Conservation (phyloP, 345 rosid genomes). For the Trapa bicornis region DNA sequence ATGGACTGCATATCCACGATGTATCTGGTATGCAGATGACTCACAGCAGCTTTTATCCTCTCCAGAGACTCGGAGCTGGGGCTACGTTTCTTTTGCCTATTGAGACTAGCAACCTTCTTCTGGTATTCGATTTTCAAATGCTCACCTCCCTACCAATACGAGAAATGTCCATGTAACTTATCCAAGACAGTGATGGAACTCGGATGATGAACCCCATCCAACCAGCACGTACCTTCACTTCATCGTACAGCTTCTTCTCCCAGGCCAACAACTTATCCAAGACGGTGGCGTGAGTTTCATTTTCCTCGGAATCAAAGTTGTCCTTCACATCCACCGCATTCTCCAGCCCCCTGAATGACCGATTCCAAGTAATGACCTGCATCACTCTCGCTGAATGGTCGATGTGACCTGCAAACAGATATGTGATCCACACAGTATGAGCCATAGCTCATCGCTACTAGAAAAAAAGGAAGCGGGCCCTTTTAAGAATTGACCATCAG, state of each 20-base stretch:
- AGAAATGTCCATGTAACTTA: neutral
- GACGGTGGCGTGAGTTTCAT: slow-evolving; percentile 92
- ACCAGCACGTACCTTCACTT: slow-evolving; percentile 62
- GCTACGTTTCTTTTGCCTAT: slow-evolving; percentile 63
- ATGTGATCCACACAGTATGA: slow-evolving; percentile 1
- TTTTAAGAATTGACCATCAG: no score
- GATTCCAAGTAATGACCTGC: slow-evolving; percentile 95
- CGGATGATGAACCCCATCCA: neutral
- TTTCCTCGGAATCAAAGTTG: slow-evolving; percentile 62
- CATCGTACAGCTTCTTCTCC: slow-evolving; percentile 96
- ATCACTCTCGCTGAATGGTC: slow-evolving; percentile 88
- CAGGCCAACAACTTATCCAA: slow-evolving; percentile 95
- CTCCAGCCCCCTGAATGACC: slow-evolving; percentile 59
- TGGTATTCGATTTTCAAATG: slow-evolving; percentile 83
- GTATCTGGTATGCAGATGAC: slow-evolving; percentile 90
- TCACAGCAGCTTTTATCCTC: slow-evolving; percentile 77
- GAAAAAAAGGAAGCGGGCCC: neutral
- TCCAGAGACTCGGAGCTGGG: slow-evolving; percentile 65
- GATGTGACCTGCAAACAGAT: slow-evolving; percentile 48
- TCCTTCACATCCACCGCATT: slow-evolving; percentile 49
- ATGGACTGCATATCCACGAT: slow-evolving; percentile 98
- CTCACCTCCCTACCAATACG: slow-evolving; percentile 66
- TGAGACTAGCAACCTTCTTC: slow-evolving; percentile 61
- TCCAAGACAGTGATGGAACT: neutral
- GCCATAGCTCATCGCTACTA: neutral